A percentile compares a stretch with the other conserved stretches of the same genome.
These are phyloP conservation scores for Symbiodinium natans DNA, from an alignment of 73 alveolate species.

Conservation along the genomic window DNA sequence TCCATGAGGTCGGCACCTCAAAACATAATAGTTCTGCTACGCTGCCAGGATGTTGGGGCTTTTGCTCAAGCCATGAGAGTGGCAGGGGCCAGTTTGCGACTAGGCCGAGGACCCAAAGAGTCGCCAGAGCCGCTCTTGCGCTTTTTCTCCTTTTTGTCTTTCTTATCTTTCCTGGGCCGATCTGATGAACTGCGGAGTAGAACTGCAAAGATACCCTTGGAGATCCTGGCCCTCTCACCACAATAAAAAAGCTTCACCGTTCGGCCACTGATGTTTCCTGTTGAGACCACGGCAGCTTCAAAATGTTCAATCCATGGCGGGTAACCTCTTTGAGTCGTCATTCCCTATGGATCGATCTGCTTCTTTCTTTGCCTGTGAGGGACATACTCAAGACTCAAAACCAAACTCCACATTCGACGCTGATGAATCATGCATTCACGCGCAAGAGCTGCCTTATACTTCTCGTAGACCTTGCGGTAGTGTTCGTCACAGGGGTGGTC, in stretches of 20 bases:
- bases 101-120: neutral
- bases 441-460: too few species aligned
- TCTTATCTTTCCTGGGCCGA: slow-evolving; percentile 66
- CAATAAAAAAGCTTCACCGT: too few species aligned
- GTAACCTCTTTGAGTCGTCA: slow-evolving; percentile 49
- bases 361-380: slow-evolving; percentile 66
- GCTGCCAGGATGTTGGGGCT: too few species aligned
- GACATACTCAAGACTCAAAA: too few species aligned
- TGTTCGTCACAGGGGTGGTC: slow-evolving; percentile 94
- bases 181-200: neutral
- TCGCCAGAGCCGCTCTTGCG: slow-evolving; percentile 1
- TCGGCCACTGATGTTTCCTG: too few species aligned
- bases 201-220: neutral
- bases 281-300: too few species aligned
- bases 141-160: slow-evolving; percentile 70
- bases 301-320: too few species aligned
- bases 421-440: too few species aligned
- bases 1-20: neutral
- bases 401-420: too few species aligned
- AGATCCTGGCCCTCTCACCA: neutral
- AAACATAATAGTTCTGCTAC: too few species aligned
- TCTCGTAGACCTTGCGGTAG: slow-evolving; percentile 92
- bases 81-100: too few species aligned
- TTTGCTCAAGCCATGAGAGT: too few species aligned
- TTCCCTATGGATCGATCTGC: slow-evolving; percentile 29